Percentiles rank a stretch among this genome's conserved stretches.
Evolutionary conservation across 495 filamentous ascomycete genomes (phyloP).

Genomic region (Cercophora samala): DNA sequence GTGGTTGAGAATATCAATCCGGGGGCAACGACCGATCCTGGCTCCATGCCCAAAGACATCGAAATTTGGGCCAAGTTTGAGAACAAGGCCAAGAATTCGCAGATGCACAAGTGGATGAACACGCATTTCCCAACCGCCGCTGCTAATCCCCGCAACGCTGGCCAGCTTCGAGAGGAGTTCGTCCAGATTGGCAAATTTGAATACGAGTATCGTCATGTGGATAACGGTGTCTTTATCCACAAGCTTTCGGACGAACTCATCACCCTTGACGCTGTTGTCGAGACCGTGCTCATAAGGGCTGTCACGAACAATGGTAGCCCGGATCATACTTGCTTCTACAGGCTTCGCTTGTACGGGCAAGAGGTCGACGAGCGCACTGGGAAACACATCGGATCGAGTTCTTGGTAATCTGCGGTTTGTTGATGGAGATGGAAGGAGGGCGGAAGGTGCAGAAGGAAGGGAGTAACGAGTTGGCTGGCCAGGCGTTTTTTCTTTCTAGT

Average conservation of each 20-base stretch:
- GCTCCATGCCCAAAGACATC: constrained; percentile 55
- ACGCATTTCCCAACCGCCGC: constrained; percentile 17
- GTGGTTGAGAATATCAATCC: constrained; percentile 62
- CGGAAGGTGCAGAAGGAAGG: too few relatives aligned
- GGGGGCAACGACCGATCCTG: constrained; percentile 50
- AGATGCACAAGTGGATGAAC: neutral
- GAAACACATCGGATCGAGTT: neutral
- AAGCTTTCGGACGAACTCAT: constrained; percentile 42
- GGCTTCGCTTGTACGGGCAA: constrained; percentile 54
- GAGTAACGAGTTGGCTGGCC: neutral
- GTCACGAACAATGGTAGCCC: constrained; percentile 50
- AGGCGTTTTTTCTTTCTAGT: neutral
- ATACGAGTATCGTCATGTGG: constrained; percentile 46
- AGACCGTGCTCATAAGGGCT: constrained; percentile 49
- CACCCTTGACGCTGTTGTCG: constrained; percentile 34
- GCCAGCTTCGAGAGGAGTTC: constrained; percentile 34
- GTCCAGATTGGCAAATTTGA: constrained; percentile 52
- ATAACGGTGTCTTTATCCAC: constrained; percentile 50
- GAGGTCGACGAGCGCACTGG: neutral
- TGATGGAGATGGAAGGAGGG: neutral
- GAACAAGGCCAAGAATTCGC: constrained; percentile 18
- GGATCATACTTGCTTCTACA: constrained; percentile 62
- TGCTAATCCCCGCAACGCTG: constrained; percentile 31
- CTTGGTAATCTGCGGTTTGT: neutral
- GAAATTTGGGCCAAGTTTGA: constrained; percentile 56